Evolutionary conservation across 305 asterid genomes (phyloP).

Genomic region (Fraxinus nigra): DNA sequence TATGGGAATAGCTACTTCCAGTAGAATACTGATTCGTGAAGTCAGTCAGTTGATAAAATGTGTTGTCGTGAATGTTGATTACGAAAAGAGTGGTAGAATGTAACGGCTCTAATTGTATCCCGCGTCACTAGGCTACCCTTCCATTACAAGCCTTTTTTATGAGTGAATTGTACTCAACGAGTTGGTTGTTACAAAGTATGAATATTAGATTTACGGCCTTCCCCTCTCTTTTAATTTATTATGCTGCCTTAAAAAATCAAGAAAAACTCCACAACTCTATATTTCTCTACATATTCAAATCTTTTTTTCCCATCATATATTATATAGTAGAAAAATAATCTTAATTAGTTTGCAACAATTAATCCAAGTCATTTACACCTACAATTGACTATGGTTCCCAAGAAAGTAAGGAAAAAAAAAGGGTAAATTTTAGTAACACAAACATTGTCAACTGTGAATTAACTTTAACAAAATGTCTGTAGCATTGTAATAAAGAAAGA

Average conservation of each 20-base stretch:
- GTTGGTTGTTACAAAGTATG: not conserved
- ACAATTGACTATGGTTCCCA: not conserved
- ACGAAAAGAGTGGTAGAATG: not conserved
- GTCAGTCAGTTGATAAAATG: not conserved
- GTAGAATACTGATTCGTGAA: not conserved
- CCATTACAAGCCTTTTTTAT: not conserved
- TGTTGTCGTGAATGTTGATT: not conserved
- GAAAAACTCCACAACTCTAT: not conserved
- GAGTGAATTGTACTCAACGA: not conserved
- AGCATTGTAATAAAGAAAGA: conserved; percentile 37
- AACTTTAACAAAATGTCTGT: not conserved
- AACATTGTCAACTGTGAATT: not conserved
- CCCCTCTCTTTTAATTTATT: not conserved
- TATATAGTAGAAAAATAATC: not conserved
- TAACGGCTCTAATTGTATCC: not conserved
- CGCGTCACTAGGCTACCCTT: not conserved
- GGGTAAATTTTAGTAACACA: not conserved
- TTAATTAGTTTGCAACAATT: not conserved
- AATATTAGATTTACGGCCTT: not conserved
- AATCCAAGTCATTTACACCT: not conserved
- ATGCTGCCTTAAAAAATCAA: not conserved
- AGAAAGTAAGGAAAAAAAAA: not conserved
- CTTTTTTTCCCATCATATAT: not conserved
- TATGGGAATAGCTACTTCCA: not conserved
- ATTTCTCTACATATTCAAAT: not conserved